Percentiles rank a stretch among this genome's conserved stretches.
phyloP scores from a whole-genome alignment of 208 protist genomes.

The Leishmania aethiopica region DNA sequence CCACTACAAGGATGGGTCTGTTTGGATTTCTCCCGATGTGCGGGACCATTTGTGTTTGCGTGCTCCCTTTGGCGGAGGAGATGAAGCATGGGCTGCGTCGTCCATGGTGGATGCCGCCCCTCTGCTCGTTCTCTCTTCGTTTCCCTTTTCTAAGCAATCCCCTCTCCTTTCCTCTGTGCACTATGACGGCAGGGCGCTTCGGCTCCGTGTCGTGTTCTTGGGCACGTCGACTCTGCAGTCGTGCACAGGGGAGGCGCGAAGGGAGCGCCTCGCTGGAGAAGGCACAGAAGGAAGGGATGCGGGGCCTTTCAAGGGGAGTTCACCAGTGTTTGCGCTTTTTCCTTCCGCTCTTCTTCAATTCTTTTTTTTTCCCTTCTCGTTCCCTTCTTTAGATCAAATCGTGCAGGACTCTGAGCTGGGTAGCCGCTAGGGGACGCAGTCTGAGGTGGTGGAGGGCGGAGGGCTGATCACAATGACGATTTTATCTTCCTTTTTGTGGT shows the following conservation, averaged over 20 bases:
- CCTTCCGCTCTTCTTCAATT: background rate
- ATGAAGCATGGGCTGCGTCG: background rate
- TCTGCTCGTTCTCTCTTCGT: background rate
- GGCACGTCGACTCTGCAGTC: background rate
- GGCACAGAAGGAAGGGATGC: background rate
- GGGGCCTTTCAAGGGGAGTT: background rate
- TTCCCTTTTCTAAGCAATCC: background rate
- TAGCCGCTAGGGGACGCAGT: background rate
- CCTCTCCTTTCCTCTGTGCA: background rate
- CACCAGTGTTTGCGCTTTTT: background rate
- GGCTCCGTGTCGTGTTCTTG: background rate
- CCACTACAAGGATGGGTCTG: slow-evolving; percentile 10
- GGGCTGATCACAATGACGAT: background rate
- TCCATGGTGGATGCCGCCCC: background rate
- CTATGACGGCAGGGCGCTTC: background rate
- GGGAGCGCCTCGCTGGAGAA: background rate
- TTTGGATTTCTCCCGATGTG: slow-evolving; percentile 4
- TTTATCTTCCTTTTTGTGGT: background rate
- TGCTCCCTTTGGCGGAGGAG: background rate
- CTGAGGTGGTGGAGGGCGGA: background rate
- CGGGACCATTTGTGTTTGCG: background rate
- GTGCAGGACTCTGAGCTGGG: background rate
- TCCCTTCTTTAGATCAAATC: background rate
- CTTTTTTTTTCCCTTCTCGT: background rate
- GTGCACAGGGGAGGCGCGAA: background rate